Conservation (phyloP, 164 flowering plant genomes). For the Stephania yunnanensis region DNA sequence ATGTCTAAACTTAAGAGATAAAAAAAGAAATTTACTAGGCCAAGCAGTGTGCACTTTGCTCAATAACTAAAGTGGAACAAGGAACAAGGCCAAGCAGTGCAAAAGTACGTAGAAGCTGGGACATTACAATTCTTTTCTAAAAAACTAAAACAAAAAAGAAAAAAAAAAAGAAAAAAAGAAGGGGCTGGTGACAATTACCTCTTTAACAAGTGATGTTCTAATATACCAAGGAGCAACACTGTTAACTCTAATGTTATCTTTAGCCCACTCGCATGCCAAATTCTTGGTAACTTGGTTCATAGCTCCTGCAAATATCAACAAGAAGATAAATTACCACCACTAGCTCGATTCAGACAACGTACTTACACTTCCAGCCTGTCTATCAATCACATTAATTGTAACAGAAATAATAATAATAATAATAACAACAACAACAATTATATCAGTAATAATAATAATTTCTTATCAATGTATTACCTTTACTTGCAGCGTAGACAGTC, state of each 20-base stretch:
- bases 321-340: neutral
- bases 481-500: conserved; percentile 52
- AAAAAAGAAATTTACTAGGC: too few relatives aligned
- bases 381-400: neutral
- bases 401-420: neutral
- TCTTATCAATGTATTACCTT: conserved; percentile 35
- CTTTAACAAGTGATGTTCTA: conserved; percentile 56
- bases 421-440: too few relatives aligned
- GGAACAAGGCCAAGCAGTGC: too few relatives aligned
- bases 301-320: conserved; percentile 40
- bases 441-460: neutral
- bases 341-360: neutral
- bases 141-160: too few relatives aligned
- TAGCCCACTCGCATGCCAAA: conserved; percentile 89
- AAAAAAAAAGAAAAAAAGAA: neutral
- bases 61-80: too few relatives aligned
- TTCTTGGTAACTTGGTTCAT: conserved; percentile 62
- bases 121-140: too few relatives aligned
- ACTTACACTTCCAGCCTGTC: neutral
- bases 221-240: conserved; percentile 65
- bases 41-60: too few relatives aligned
- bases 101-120: too few relatives aligned
- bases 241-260: conserved; percentile 66
- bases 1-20: too few relatives aligned
- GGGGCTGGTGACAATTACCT: conserved; percentile 30